Percentiles rank a stretch among this genome's conserved stretches.
These are phyloP conservation scores for Tetrahymena malaccensis DNA, from an alignment of 73 alveolate species.

Conservation along the genomic window DNA sequence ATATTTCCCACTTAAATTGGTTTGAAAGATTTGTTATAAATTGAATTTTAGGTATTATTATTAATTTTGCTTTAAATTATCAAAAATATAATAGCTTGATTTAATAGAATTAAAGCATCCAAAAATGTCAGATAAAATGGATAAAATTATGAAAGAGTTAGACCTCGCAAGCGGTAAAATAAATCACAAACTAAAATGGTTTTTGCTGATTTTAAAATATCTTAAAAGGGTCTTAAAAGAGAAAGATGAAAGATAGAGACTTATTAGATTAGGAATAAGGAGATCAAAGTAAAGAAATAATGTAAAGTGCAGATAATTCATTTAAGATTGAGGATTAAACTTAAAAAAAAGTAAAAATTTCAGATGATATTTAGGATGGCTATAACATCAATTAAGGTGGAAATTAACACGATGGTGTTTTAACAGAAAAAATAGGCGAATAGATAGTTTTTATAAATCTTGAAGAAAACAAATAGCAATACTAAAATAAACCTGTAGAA, in stretches of 20 bases:
- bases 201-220: neutral
- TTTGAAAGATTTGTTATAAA: neutral
- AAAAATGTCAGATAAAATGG: neutral
- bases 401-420: neutral
- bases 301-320: neutral
- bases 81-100: neutral
- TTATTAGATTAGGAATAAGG: neutral
- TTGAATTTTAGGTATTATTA: no score
- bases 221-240: neutral
- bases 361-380: neutral
- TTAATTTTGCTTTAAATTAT: neutral
- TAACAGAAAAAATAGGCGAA: neutral
- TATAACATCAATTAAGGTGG: neutral
- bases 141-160: neutral
- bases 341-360: neutral
- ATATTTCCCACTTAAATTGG: neutral
- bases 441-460: neutral
- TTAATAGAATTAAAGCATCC: neutral
- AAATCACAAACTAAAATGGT: neutral
- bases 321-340: neutral
- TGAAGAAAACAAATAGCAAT: neutral
- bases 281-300: neutral
- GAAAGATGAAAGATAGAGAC: neutral
- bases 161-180: neutral
- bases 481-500: neutral